Evolutionary conservation across 225 moss, liverwort and hornwort genomes (phyloP).

Genomic region (Asterella californica): DNA sequence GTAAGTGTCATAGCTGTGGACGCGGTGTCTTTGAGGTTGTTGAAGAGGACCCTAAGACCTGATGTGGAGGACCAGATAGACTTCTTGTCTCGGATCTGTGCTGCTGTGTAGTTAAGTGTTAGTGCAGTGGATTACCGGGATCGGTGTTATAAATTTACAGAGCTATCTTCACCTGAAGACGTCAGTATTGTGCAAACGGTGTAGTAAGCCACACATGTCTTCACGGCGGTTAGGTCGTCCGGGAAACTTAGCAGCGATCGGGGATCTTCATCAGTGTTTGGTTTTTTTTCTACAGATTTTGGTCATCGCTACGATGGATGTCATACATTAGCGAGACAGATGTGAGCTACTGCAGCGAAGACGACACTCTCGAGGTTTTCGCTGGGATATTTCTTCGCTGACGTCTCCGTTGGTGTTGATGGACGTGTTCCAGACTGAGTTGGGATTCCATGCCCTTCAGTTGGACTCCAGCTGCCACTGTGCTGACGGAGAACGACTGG

Average conservation of each 20-base stretch:
- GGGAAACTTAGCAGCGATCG: background rate
- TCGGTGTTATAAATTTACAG: background rate
- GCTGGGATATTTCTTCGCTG: slow-evolving; percentile 6
- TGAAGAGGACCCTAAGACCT: slow-evolving; percentile 8
- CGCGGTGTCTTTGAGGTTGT: background rate
- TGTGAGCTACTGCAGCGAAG: slow-evolving; percentile 1
- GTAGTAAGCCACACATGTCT: background rate
- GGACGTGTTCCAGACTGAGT: slow-evolving; percentile 17
- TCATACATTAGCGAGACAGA: background rate
- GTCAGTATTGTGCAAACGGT: background rate
- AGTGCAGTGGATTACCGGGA: background rate
- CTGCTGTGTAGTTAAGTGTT: background rate
- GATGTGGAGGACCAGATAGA: slow-evolving; percentile 16
- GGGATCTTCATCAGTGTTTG: slow-evolving; percentile 6
- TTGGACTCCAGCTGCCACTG: background rate
- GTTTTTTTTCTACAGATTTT: background rate
- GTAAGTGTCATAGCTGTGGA: slow-evolving; percentile 32
- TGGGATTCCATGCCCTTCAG: slow-evolving; percentile 2
- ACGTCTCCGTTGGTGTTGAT: slow-evolving; percentile 15
- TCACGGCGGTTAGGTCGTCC: background rate
- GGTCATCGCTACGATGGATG: background rate
- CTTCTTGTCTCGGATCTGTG: slow-evolving; percentile 14
- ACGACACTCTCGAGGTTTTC: background rate
- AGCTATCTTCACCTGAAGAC: background rate
- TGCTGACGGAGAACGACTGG: background rate